These are phyloP conservation scores for Pseudotsuga menziesii DNA, from an alignment of 75 land plant genomes.

Conservation along the genomic window DNA sequence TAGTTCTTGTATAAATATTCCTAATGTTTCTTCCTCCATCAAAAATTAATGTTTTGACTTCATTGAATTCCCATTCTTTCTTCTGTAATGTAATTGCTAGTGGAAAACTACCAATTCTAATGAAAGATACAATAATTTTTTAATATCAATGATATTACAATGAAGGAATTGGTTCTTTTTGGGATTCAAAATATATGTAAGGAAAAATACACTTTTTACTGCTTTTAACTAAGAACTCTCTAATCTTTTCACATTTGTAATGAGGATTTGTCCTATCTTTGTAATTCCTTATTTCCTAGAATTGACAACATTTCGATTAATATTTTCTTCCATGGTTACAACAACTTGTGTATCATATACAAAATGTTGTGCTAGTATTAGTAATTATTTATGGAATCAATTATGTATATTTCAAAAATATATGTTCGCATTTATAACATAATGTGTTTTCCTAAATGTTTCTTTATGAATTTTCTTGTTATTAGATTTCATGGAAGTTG, in stretches of 20 bases:
- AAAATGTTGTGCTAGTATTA: not conserved
- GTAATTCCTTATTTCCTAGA: conserved; percentile 9
- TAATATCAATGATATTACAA: conserved; percentile 19
- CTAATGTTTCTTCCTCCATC: not conserved
- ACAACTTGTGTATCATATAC: not conserved
- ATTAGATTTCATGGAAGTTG: not conserved
- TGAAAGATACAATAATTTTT: conserved; percentile 8
- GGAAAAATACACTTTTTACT: conserved; percentile 35
- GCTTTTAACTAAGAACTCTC: conserved; percentile 56
- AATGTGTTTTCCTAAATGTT: not conserved
- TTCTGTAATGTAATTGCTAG: conserved; percentile 5
- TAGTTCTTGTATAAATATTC: not conserved
- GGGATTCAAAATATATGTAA: conserved; percentile 20
- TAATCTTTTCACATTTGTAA: conserved; percentile 47
- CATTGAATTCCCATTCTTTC: not conserved
- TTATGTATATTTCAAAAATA: not conserved
- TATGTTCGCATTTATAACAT: not conserved
- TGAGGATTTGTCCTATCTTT: conserved; percentile 24
- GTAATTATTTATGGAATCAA: not conserved
- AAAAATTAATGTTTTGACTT: not conserved
- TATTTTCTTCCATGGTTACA: not conserved
- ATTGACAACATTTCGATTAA: not conserved
- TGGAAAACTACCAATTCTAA: not conserved
- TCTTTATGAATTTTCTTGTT: not conserved
- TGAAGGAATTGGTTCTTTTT: conserved; percentile 56